Evolutionary conservation across 2,329 filamentous ascomycete species (phyloP), one percentile per base, ranked within the genome.

Genomic region (Trichoderma pleuroti): DNA sequence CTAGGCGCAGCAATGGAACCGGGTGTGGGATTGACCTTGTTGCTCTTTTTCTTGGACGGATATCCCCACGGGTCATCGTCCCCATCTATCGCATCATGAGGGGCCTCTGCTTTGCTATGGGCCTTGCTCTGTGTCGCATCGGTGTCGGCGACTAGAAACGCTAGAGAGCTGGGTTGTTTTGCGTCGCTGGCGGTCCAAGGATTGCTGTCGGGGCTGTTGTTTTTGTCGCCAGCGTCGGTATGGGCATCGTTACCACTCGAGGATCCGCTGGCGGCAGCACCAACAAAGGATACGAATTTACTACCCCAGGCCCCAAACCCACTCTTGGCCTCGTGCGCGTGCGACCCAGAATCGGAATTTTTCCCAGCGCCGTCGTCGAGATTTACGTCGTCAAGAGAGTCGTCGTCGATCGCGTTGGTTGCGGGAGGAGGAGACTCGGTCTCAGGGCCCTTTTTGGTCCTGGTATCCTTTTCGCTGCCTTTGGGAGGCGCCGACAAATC

Each of bases 331-430:
- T 82, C 82, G 28, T 82, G n/a, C 36, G 82, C 78, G 63, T 85
- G 86, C 74, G 89, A 85, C 72, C 83, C 86, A 16, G 89, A 76
- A 72, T 90, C 87, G 7, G 89, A 77, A 69, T 87, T 86, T 1
- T 88, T 87, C n/a, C 82, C 84, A 30, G 81, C 77, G 70, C 91
- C 89, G 73, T 90, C 86, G n/a, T 78, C 78, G 30, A 93, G 80
- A 75, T 88, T 91, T 74, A 93, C 88, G 32, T 93, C 90, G 57
- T 92, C 85, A 74, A 93, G 92, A 7, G 78, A 74, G 64, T 80
- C 79, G 59, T 61, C 81, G 70, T 87, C 86, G 56, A 85, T 81
- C 61, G 84, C 84, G 61, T 64, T 59, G 36, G 60, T 65, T 26
- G 77, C 79, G 75, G 24, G 78, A 70, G 54, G 63, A 62, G 63